These are phyloP conservation scores for Ceratocystis huliohia DNA, from an alignment of 2,329 filamentous ascomycete species.

Conservation along the genomic window DNA sequence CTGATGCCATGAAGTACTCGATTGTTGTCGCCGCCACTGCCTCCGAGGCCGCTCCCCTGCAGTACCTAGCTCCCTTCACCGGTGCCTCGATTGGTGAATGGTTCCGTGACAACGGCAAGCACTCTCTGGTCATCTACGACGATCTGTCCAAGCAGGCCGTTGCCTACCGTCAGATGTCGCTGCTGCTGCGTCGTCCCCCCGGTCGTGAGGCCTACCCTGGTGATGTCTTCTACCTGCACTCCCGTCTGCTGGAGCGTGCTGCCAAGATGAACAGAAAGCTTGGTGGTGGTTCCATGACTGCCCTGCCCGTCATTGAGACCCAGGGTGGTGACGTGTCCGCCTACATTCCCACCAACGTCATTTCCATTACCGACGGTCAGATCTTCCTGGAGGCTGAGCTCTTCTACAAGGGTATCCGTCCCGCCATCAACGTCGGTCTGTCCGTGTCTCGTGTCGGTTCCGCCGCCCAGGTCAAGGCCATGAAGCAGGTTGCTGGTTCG, in stretches of 20 bases:
- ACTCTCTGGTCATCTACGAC: conserved; percentile 83
- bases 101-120: conserved; percentile 76
- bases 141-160: conserved; percentile 98
- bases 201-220: conserved; percentile 99
- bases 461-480: conserved; percentile 98
- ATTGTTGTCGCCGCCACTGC: conserved; percentile 91
- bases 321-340: conserved; percentile 99
- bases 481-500: conserved; percentile 99
- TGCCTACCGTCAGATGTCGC: conserved; percentile 97
- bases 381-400: conserved; percentile 99
- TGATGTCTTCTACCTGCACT: conserved; percentile 99
- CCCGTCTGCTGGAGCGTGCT: conserved; percentile 95
- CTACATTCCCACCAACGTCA: conserved; percentile 99
- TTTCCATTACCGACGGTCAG: conserved; percentile 99
- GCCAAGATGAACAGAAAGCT: conserved; percentile 98
- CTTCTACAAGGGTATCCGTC: conserved; percentile 99
- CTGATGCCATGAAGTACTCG: conserved; percentile 97
- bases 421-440: conserved; percentile 99
- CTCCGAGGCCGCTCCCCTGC: conserved; percentile 88
- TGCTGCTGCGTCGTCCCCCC: conserved; percentile 91
- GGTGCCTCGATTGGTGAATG: conserved; percentile 47
- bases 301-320: conserved; percentile 95
- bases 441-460: conserved; percentile 99
- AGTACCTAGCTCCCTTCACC: conserved; percentile 90
- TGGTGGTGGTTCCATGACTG: conserved; percentile 91